These are phyloP conservation scores for Glomus cerebriforme DNA, from an alignment of 192 early-diverging fungal species.

Conservation along the genomic window DNA sequence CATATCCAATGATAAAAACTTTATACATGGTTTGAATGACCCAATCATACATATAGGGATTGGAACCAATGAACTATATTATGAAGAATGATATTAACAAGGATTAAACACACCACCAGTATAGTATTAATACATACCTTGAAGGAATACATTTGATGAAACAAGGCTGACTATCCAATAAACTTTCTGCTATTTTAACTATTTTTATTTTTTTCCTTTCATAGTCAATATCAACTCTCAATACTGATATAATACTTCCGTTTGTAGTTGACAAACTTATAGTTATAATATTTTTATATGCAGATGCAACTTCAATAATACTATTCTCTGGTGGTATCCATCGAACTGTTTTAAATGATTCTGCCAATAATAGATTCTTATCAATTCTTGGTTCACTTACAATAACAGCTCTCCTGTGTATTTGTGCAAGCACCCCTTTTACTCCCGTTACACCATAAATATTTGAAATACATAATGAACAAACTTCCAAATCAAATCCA, in stretches of 20 bases:
- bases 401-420: conserved; percentile 5
- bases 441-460: background rate
- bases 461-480: conserved; percentile 9
- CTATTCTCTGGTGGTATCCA: conserved; percentile 5
- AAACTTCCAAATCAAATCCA: conserved; percentile 15
- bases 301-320: conserved; percentile 11
- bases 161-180: conserved; percentile 6
- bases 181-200: background rate
- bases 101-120: background rate
- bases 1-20: conserved; percentile 1
- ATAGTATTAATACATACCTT: background rate
- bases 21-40: conserved; percentile 11
- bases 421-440: background rate
- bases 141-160: conserved; percentile 1
- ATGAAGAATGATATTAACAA: background rate
- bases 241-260: background rate
- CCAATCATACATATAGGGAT: conserved; percentile 12
- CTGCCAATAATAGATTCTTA: background rate
- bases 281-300: background rate
- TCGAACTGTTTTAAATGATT: background rate
- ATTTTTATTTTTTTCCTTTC: background rate
- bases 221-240: background rate
- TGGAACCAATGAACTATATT: background rate
- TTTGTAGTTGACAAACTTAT: conserved; percentile 2
- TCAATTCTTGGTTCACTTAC: background rate